A percentile compares a stretch with the other conserved stretches of the same genome.
phyloP scores from a whole-genome alignment of 208 protist species.

The Phytomonas francai region DNA sequence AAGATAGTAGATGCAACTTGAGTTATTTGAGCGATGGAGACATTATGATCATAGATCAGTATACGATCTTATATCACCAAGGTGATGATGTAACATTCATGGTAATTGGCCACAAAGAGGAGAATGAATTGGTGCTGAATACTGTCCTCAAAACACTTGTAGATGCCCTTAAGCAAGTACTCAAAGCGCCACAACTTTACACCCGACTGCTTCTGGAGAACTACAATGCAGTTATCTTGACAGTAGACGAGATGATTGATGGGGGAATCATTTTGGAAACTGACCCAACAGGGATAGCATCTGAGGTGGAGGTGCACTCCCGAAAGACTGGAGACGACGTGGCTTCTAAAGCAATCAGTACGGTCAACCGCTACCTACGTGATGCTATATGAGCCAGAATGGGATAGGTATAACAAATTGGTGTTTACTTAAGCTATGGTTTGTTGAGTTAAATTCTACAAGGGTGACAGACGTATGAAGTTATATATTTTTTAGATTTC shows the following conservation, averaged over 20 bases:
- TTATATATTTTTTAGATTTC: not conserved
- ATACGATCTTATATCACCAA: conserved; percentile 60
- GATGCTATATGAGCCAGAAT: conserved; percentile 50
- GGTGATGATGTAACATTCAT: conserved; percentile 61
- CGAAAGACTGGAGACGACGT: conserved; percentile 46
- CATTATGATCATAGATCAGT: conserved; percentile 66
- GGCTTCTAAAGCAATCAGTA: conserved; percentile 58
- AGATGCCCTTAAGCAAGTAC: conserved; percentile 48
- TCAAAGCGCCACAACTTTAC: conserved; percentile 45
- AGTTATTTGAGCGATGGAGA: conserved; percentile 36
- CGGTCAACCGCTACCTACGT: conserved; percentile 79
- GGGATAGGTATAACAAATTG: not conserved
- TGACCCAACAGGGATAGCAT: conserved; percentile 37
- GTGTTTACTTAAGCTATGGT: not conserved
- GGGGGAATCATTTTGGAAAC: conserved; percentile 85
- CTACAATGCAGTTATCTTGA: conserved; percentile 81
- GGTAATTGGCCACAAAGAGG: conserved; percentile 67
- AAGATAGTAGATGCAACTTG: conserved; percentile 16
- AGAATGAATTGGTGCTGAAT: conserved; percentile 81
- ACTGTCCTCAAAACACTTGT: conserved; percentile 57
- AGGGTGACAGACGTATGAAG: not conserved
- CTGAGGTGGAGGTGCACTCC: conserved; percentile 54
- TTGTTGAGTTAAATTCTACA: not conserved
- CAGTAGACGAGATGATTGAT: conserved; percentile 88
- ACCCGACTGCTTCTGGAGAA: conserved; percentile 61